Evolutionary conservation across 1,139 yeast species (phyloP).

Genomic region (Lodderomyces beijingensis): DNA sequence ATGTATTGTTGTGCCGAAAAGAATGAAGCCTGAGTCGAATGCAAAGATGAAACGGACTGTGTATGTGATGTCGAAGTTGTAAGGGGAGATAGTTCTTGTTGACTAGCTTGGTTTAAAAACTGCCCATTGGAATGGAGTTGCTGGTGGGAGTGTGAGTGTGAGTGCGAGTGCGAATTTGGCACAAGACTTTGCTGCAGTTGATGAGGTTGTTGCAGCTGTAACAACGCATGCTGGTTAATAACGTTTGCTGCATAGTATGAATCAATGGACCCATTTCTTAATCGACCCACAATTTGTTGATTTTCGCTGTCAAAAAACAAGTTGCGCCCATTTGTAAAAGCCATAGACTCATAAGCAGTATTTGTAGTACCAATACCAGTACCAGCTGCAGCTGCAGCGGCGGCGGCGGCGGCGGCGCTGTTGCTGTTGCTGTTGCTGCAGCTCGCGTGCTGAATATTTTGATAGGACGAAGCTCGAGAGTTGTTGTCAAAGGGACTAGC

Average conservation of each 20-base stretch:
- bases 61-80: conserved; percentile 46
- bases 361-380: too few species aligned
- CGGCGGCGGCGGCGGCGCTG: not conserved
- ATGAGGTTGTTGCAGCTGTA: conserved; percentile 9
- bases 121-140: conserved; percentile 1
- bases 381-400: not conserved
- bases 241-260: conserved; percentile 16
- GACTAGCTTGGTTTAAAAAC: conserved; percentile 8
- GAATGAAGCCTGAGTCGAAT: conserved; percentile 43
- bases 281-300: conserved; percentile 10
- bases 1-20: conserved; percentile 44
- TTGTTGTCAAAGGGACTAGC: conserved; percentile 12
- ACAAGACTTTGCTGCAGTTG: conserved; percentile 5
- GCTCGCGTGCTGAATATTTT: conserved; percentile 8
- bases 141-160: conserved; percentile 1
- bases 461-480: conserved; percentile 13
- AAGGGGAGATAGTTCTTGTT: conserved; percentile 37
- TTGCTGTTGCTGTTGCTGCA: not conserved
- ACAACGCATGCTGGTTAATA: conserved; percentile 10
- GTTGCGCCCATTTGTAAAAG: conserved; percentile 10
- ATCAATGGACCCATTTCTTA: conserved; percentile 16
- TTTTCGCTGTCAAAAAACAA: conserved; percentile 11
- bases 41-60: conserved; percentile 38
- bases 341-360: too few species aligned
- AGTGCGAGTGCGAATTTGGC: not conserved